Base-by-base conservation (phyloP, 345 rosid species). In the Citrus trifoliata region DNA sequence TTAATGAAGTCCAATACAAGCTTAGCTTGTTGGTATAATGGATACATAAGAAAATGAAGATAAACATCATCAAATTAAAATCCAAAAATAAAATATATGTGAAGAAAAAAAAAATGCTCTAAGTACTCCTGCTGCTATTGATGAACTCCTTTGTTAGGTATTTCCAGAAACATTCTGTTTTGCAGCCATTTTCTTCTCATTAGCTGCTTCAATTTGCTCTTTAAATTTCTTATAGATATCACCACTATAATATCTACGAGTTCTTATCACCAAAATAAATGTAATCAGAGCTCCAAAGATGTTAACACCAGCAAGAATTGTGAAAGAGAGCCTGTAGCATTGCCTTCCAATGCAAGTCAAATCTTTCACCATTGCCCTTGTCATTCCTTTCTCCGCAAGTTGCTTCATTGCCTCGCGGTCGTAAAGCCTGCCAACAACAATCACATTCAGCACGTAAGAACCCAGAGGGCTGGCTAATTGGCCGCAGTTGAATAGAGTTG, bases 381-480 rank as follows among this genome's bases (percentile, higher is more conserved):
- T 10, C 10, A 53, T 21, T 24, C 92, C 90, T 65, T 32, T 61
- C 0, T 85, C 88, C 1, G 68, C 82, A 75, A 90, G 32, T 62
- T 90, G 91, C 87, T 82, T 86, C 60, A 33, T 9, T 1, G 90
- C 92, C 70, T 88, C 93, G 38, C 35, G 74, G 42, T 92, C 95
- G 38, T 92, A 92, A 70, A 92, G 51, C 37, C 88, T 61, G 13
- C 92, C 95, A 0, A 89, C 74, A 4, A 90, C 86, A 48, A 71
- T 76, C 28, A 92, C 95, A 75, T 77, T 90, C 16, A 90, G 86
- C 72, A 90, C 30, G 51, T 92, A 90, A 0, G 83, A 80, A 12
- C 95, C 93, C n/a, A 92, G 78, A 1, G 95, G 95, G 73, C 91
- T 88, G 1, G 93, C 95, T 75, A 86, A 83, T 0, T 86, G 70